Conservation (phyloP, 495 filamentous ascomycete genomes). For the Glarea lozoyensis region DNA sequence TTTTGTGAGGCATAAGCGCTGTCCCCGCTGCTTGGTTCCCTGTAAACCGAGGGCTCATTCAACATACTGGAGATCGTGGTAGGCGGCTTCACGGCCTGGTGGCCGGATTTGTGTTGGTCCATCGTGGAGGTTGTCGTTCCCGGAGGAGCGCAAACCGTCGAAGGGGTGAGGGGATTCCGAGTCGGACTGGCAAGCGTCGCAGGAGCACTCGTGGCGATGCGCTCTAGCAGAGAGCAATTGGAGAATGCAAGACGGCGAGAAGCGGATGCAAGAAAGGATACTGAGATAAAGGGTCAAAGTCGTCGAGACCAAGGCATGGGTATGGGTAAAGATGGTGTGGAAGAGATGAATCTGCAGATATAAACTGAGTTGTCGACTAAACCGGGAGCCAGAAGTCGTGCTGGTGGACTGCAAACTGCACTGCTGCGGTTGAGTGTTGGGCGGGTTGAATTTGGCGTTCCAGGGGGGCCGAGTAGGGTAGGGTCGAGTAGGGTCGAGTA, state of each 20-base stretch:
- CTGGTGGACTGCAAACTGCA: too few relatives aligned
- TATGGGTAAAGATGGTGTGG: too few relatives aligned
- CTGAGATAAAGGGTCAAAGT: background rate
- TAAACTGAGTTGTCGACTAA: too few relatives aligned
- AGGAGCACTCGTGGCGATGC: slow-evolving; percentile 1
- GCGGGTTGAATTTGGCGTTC: too few relatives aligned
- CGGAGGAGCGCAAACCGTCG: background rate
- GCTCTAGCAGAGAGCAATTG: background rate
- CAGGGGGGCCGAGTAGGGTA: too few relatives aligned
- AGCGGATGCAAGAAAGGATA: background rate
- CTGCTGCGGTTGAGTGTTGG: too few relatives aligned
- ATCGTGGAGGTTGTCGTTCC: background rate
- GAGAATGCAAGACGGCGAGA: background rate
- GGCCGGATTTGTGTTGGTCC: background rate
- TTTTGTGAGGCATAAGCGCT: slow-evolving; percentile 5
- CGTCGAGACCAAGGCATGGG: too few relatives aligned
- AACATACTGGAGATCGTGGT: slow-evolving; percentile 2
- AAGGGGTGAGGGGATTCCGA: too few relatives aligned
- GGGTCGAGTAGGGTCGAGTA: too few relatives aligned
- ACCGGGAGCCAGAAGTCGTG: too few relatives aligned
- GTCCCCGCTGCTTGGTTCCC: slow-evolving; percentile 1
- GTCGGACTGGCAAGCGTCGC: background rate
- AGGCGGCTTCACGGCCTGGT: slow-evolving; percentile 1
- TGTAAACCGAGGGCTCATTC: background rate
- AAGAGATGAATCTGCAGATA: too few relatives aligned